These are phyloP conservation scores for Rhynchospora tenuis DNA, from an alignment of 176 grass and related monocot genomes.

Conservation along the genomic window DNA sequence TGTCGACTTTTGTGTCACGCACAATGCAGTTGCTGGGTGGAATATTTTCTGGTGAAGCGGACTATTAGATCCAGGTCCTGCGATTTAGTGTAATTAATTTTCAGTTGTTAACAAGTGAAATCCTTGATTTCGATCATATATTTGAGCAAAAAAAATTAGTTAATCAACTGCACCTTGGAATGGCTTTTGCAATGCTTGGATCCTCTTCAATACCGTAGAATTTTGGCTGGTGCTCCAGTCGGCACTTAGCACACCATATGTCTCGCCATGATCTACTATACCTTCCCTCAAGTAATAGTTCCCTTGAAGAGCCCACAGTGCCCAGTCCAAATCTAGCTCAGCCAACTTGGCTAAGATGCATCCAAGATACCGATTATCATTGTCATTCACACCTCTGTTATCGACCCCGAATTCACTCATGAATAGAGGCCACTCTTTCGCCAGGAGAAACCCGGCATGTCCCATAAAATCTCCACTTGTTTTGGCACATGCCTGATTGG, in stretches of 20 bases:
- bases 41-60: conserved; percentile 48
- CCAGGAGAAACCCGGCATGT: conserved; percentile 65
- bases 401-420: conserved; percentile 90
- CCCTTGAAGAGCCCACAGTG: conserved; percentile 80
- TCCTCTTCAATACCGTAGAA: conserved; percentile 32
- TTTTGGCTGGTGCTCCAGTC: conserved; percentile 46
- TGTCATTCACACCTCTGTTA: conserved; percentile 58
- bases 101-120: background rate
- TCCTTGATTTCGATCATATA: background rate
- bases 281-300: conserved; percentile 81
- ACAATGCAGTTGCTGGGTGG: conserved; percentile 61
- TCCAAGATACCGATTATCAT: conserved; percentile 73
- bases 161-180: conserved; percentile 31
- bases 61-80: conserved; percentile 42
- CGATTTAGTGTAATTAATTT: background rate
- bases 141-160: background rate
- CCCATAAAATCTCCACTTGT: conserved; percentile 25
- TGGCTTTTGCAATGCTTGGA: conserved; percentile 61
- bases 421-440: conserved; percentile 52
- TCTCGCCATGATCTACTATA: conserved; percentile 40
- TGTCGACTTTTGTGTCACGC: conserved; percentile 16
- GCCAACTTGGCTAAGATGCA: conserved; percentile 51
- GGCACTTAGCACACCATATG: conserved; percentile 52
- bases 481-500: conserved; percentile 78
- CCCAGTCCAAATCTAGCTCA: conserved; percentile 84